Percentiles rank a stretch among this genome's conserved stretches.
These are phyloP conservation scores for Solidago caesia DNA, from an alignment of 129 eudicot genomes.

Conservation along the genomic window DNA sequence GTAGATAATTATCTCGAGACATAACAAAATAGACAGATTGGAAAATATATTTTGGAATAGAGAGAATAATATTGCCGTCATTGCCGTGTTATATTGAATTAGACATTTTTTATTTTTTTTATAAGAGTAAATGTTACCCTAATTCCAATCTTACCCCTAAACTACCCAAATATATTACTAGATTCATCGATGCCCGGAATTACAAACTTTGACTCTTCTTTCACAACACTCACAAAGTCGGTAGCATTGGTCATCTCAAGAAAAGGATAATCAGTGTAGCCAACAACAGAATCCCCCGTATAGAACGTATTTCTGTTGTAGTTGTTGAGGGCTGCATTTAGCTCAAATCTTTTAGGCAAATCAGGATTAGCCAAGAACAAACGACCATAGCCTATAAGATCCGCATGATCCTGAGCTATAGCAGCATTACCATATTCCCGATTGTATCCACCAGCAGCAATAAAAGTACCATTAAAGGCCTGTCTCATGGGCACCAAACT, in stretches of 20 bases:
- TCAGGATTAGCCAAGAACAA: constrained; percentile 24
- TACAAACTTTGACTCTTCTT: no score
- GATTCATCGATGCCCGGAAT: no score
- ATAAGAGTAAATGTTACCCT: no score
- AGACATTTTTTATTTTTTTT: no score
- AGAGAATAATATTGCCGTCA: no score
- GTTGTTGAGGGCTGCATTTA: constrained; percentile 16
- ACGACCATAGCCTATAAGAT: not conserved
- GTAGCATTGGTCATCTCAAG: not conserved
- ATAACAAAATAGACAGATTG: no score
- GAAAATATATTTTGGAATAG: no score
- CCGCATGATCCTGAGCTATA: not conserved
- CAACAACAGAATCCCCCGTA: constrained; percentile 7
- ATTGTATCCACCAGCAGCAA: not conserved
- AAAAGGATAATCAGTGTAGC: constrained; percentile 29
- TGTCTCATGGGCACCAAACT: not conserved
- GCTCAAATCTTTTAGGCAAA: constrained; percentile 19
- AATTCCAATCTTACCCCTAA: no score
- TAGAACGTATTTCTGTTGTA: constrained; percentile 22
- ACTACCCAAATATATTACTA: no score
- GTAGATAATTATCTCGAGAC: no score
- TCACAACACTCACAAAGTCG: not conserved
- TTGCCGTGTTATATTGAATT: no score
- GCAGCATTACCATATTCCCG: not conserved
- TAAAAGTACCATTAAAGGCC: not conserved